Evolutionary conservation across 2,329 filamentous ascomycete species (phyloP), one percentile per base, ranked within the genome.

Genomic region (Beauveria sp.): DNA sequence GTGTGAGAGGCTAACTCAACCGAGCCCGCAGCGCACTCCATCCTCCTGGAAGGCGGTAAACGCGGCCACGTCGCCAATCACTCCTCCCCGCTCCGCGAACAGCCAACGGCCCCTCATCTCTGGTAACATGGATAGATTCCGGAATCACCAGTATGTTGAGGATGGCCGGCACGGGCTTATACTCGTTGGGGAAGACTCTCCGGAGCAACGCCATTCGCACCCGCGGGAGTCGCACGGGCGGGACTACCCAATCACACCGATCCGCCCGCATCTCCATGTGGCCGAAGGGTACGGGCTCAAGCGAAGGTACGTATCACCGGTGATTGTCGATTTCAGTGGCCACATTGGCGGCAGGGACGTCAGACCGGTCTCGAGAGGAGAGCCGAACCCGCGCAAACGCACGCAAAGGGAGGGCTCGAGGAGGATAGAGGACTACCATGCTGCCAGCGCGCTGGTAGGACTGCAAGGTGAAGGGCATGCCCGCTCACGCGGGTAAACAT

Each of bases 21-120:
- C 48, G 24, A 60, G 57, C 40, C 57, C 48, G n/a, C 57, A 60
- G 38, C 57, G 57, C 34, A 18, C 31, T 20, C 57, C 48, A 9
- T 60, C 57, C 4, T 31, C 48, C 14, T 52, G 61, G 49, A 61
- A 51, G 46, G 38, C 46, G 31, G 43, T 63, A 66, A 67, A 60
- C 51, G 42, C 60, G 59, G 64, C 64, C 61, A 64, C 68, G 67
- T 67, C 63, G 42, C 53, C 57, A 4, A 51, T 60, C 38, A 60
- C 57, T 4, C 57, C 57, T 3, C 57, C 57, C 20, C 57, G 48
- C 1, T 52, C 48, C n/a, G 46, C 45, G 3, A 60, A 60, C 48
- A 52, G 57, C 38, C 48, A 52, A 18, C 22, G 57, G 24, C 45
- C 57, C 45, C 48, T 60, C 57, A 43, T 60, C 31, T 51, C 48